Evolutionary conservation across 805 yeast genomes (phyloP).

Genomic region (Metschnikowia hibisci): DNA sequence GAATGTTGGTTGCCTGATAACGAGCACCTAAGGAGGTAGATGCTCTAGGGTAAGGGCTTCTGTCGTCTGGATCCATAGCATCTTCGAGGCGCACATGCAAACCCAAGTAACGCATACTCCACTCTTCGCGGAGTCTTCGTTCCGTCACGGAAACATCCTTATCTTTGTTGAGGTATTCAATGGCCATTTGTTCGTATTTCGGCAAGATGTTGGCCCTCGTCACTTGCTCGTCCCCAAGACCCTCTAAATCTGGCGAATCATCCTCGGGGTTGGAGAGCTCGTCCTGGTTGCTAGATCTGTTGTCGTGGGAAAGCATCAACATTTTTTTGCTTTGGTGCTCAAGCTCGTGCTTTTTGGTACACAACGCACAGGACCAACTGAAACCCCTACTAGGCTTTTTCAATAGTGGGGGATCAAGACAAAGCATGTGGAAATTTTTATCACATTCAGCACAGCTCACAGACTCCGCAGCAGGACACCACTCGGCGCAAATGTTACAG

Average conservation of each 20-base stretch:
- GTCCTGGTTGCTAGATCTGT: constrained; percentile 36
- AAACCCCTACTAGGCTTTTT: constrained; percentile 83
- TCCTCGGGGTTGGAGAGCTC: constrained; percentile 21
- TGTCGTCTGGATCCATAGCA: constrained; percentile 69
- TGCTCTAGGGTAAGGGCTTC: constrained; percentile 74
- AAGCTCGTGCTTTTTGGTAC: constrained; percentile 57
- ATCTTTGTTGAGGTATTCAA: constrained; percentile 49
- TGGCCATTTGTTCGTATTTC: constrained; percentile 55
- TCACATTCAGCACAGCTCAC: constrained; percentile 78
- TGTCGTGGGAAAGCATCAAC: constrained; percentile 41
- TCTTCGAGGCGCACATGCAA: constrained; percentile 71
- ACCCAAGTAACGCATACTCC: constrained; percentile 81
- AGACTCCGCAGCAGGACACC: constrained; percentile 75
- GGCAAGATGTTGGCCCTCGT: constrained; percentile 33
- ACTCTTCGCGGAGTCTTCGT: constrained; percentile 60
- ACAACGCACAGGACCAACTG: constrained; percentile 84
- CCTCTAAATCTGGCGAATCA: background rate
- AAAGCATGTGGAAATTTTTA: constrained; percentile 68
- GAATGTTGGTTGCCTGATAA: constrained; percentile 65
- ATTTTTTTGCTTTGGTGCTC: constrained; percentile 37
- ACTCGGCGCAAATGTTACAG: constrained; percentile 76
- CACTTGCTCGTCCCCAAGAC: background rate
- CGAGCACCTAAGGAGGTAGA: constrained; percentile 71
- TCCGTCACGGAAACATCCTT: constrained; percentile 35
- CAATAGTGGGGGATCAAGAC: constrained; percentile 79